Conservation (phyloP, 2,329 filamentous ascomycete species). For the Cladophialophora exuberans region DNA sequence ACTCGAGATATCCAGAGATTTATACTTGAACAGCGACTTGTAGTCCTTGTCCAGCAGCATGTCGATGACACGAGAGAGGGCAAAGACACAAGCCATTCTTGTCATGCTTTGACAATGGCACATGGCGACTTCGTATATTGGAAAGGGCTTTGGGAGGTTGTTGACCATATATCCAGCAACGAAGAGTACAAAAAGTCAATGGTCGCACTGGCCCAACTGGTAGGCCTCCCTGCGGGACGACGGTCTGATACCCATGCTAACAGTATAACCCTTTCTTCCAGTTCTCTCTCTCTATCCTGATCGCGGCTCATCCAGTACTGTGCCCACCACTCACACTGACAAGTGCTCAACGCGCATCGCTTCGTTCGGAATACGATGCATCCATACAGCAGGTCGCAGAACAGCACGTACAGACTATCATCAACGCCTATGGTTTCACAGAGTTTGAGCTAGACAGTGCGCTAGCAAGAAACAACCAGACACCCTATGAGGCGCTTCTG, state of each 20-base stretch:
- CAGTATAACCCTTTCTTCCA: constrained; percentile 22
- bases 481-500: constrained; percentile 33
- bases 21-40: constrained; percentile 30
- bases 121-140: constrained; percentile 34
- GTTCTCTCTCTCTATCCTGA: constrained; percentile 32
- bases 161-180: constrained; percentile 13
- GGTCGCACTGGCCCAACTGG: constrained; percentile 27
- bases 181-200: constrained; percentile 8
- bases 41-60: constrained; percentile 26
- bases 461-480: constrained; percentile 27
- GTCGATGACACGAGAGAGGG: constrained; percentile 27
- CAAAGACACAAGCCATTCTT: constrained; percentile 32
- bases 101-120: constrained; percentile 33
- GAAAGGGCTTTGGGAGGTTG: constrained; percentile 26
- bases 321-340: constrained; percentile 17
- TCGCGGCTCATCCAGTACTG: constrained; percentile 5
- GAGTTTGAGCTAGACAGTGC: constrained; percentile 34
- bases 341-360: neutral
- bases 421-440: constrained; percentile 33
- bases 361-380: constrained; percentile 22
- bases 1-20: constrained; percentile 24
- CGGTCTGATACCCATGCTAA: constrained; percentile 27
- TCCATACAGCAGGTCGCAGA: constrained; percentile 28
- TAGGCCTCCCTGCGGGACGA: constrained; percentile 14
- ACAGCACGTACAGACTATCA: constrained; percentile 26